phyloP scores from a whole-genome alignment of 2,329 filamentous ascomycete genomes.

The Colletotrichum sp. region DNA sequence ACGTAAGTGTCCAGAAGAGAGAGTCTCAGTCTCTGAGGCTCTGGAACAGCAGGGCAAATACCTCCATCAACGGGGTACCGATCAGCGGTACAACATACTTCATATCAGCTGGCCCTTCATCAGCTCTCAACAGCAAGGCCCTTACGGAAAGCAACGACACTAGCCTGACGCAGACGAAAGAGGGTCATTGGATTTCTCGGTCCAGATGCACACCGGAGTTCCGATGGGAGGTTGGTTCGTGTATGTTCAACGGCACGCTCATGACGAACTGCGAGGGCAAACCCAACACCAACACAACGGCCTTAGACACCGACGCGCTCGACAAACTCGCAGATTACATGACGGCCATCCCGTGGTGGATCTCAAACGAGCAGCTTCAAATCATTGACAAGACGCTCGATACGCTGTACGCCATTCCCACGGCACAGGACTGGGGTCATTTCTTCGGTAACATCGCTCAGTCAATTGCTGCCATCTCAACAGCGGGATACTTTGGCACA shows the following conservation, averaged over 20 bases:
- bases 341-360: not conserved
- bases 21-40: not conserved
- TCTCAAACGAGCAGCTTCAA: not conserved
- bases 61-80: not conserved
- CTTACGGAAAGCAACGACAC: not conserved
- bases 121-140: not conserved
- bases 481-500: not conserved
- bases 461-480: not conserved
- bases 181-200: slow-evolving; percentile 2
- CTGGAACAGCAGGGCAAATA: not conserved
- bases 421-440: not conserved
- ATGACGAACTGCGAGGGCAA: not conserved
- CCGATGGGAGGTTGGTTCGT: not conserved
- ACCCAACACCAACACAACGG: not conserved
- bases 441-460: slow-evolving; percentile 5
- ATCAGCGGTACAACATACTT: slow-evolving; percentile 2
- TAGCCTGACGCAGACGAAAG: not conserved
- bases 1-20: not conserved
- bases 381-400: slow-evolving; percentile 1
- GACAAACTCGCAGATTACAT: not conserved
- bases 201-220: not conserved
- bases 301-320: not conserved
- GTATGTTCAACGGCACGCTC: not conserved
- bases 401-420: not conserved
- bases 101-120: not conserved